A percentile compares a stretch with the other conserved stretches of the same genome.
Conservation (phyloP, 768 basidiomycete genomes). For the Naganishia onofrii region DNA sequence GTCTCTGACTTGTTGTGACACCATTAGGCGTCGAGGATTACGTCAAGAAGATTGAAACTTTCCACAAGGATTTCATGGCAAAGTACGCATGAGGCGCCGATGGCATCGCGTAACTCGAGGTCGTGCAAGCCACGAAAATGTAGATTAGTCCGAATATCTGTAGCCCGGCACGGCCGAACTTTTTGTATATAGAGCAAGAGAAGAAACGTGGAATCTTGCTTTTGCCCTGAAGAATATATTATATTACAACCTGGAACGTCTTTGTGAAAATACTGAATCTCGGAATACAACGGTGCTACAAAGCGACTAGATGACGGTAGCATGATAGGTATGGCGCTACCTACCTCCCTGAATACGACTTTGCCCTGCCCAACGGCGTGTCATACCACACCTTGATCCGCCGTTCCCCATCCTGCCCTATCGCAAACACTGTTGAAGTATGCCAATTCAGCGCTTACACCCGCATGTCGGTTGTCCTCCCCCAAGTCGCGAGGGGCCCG, state of each 20-base stretch:
- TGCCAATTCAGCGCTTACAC: constrained; percentile 1
- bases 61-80: constrained; percentile 64
- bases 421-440: constrained; percentile 65
- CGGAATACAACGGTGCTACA: constrained; percentile 4
- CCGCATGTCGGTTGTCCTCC: constrained; percentile 15
- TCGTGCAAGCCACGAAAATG: background rate
- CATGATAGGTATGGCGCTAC: background rate
- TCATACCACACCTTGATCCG: constrained; percentile 83
- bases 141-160: background rate
- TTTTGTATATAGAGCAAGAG: background rate
- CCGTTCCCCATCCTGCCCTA: constrained; percentile 78
- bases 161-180: background rate
- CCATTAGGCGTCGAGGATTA: constrained; percentile 80
- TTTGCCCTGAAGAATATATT: too few species aligned
- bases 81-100: constrained; percentile 58
- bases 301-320: background rate
- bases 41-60: constrained; percentile 73
- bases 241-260: background rate
- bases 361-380: constrained; percentile 27
- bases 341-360: constrained; percentile 17
- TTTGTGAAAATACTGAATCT: background rate
- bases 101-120: constrained; percentile 65
- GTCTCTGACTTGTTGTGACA: background rate
- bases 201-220: too few species aligned
- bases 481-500: too few species aligned